Evolutionary conservation across 129 eudicot genomes (phyloP).

Genomic region (Dittrichia graveolens): DNA sequence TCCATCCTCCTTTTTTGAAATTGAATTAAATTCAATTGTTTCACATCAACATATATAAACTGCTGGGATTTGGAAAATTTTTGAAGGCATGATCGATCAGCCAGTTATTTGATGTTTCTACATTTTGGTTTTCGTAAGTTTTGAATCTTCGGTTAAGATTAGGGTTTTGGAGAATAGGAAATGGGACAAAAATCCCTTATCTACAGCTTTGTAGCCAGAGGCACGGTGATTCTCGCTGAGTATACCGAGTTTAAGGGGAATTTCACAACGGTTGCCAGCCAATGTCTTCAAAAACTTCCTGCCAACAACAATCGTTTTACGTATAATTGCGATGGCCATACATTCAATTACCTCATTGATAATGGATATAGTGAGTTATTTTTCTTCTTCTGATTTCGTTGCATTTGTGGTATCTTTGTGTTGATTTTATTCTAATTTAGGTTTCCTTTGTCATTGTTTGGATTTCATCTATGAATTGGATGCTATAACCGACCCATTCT

Average conservation of each 20-base stretch:
- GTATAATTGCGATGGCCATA: constrained; percentile 65
- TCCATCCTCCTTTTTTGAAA: constrained; percentile 13
- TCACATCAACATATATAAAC: constrained; percentile 15
- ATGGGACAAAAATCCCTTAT: constrained; percentile 69
- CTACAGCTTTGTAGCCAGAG: constrained; percentile 74
- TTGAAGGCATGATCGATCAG: constrained; percentile 19
- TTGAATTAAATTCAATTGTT: constrained; percentile 10
- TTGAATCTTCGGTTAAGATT: not conserved
- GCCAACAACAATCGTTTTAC: constrained; percentile 48
- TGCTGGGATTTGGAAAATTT: not conserved
- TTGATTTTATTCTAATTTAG: not conserved
- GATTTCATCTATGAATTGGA: not conserved
- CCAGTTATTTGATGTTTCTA: constrained; percentile 2
- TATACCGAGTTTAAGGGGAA: constrained; percentile 67
- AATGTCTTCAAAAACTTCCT: constrained; percentile 58
- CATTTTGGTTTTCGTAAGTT: not conserved
- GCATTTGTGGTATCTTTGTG: too few relatives aligned
- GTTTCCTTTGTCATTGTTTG: not conserved
- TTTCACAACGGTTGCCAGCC: constrained; percentile 47
- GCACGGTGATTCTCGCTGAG: constrained; percentile 61
- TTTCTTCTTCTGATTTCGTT: not conserved
- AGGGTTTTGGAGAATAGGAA: constrained; percentile 24
- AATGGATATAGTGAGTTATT: constrained; percentile 52
- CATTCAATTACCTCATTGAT: constrained; percentile 61
- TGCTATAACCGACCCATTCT: not conserved